Evolutionary conservation across 106 monocot species (phyloP), one percentile per base, ranked within the genome.

Genomic region (Amphibolis antarctica): DNA sequence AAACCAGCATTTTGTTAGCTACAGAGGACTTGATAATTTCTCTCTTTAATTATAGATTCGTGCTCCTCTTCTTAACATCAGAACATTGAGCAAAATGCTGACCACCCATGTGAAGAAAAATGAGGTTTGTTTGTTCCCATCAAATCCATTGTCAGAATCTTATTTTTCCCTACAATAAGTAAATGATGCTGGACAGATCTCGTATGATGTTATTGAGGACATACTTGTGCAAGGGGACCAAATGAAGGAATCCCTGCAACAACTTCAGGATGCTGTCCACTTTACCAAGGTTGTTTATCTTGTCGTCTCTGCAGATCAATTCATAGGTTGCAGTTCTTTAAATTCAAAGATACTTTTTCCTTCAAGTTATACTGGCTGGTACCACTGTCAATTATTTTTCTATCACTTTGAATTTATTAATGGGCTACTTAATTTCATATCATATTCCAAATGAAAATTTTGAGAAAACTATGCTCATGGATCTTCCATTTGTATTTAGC

Each of bases 201-300:
- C 88, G 31, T 69, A 71, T 80, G 92, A 93, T 60, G 83, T 93
- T 19, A 63, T 83, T 67, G 82, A 85, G 69, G 88, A 81, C 73
- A 81, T 93, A 76, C 78, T 88, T 46, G 51, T 81, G 25, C 92
- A 93, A 85, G 85, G 92, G 51, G 82, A 82, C 69, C 80, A 85
- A 61, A 85, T 93, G 74, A 83, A 70, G 60, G 85, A 88, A 64
- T 67, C 88, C 42, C 74, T 93, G 46, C 85, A 83, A 53, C 75
- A 93, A 66, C 80, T 93, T 25, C 92, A 93, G 72, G 85, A 93
- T 63, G 88, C 78, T 66, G 82, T 85, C 43, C 85, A 88, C 52
- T 74, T 93, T 12, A 93, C 92, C 51, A 93, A 93, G 88, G 92
- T 92, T 73, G 46, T 45, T 56, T 29, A 53, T 10, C 23, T 15